Evolutionary conservation across 257 asterid species (phyloP).

Genomic region (Verbena officinalis): DNA sequence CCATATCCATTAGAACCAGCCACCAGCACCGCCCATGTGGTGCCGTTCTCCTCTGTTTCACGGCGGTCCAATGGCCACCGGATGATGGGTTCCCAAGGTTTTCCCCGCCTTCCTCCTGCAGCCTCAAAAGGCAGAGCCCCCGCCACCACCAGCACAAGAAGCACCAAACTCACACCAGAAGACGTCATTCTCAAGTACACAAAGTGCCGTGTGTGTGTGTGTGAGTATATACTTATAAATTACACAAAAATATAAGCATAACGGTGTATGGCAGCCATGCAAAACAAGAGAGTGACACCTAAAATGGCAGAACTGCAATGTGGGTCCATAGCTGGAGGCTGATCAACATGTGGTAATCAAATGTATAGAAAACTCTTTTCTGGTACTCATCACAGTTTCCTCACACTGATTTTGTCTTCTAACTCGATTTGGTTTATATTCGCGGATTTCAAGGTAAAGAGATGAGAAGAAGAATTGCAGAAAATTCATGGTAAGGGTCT

Average conservation of each 20-base stretch:
- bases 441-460: background rate
- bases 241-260: background rate
- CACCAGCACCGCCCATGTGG: conserved; percentile 91
- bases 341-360: conserved; percentile 23
- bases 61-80: conserved; percentile 57
- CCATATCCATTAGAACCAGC: conserved; percentile 89
- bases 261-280: conserved; percentile 55
- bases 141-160: conserved; percentile 36
- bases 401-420: background rate
- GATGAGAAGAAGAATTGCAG: background rate
- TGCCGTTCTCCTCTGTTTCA: conserved; percentile 40
- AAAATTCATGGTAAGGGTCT: no score
- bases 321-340: conserved; percentile 30
- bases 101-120: conserved; percentile 28
- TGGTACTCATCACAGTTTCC: background rate
- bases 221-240: no score
- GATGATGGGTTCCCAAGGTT: conserved; percentile 70
- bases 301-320: conserved; percentile 11
- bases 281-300: conserved; percentile 60
- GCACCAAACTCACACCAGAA: conserved; percentile 25
- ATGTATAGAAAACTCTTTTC: background rate
- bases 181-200: conserved; percentile 44
- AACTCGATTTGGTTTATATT: background rate
- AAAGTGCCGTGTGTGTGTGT: background rate
- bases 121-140: conserved; percentile 31